Conservation (phyloP, 805 yeast genomes). For the Debaryomyces castellii region DNA sequence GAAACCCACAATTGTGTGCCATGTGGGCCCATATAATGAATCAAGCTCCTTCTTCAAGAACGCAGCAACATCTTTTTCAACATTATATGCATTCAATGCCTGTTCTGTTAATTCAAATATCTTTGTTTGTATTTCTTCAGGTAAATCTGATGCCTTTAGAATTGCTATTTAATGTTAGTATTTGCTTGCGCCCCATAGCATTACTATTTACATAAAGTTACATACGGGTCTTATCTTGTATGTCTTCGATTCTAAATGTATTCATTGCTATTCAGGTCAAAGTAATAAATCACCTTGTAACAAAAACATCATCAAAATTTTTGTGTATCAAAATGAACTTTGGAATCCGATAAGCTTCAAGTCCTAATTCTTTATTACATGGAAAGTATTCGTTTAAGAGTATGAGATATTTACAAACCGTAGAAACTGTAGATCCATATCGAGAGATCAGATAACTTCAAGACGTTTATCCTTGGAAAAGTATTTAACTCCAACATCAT, state of each 20-base stretch:
- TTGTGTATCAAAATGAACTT: background rate
- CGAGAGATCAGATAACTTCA: too few relatives aligned
- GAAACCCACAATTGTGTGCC: slow-evolving; percentile 83
- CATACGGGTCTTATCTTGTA: slow-evolving; percentile 9
- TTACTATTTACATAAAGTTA: background rate
- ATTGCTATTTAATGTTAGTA: slow-evolving; percentile 29
- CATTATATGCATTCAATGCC: slow-evolving; percentile 42
- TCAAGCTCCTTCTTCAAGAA: slow-evolving; percentile 67
- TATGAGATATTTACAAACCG: too few relatives aligned
- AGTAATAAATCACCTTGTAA: background rate
- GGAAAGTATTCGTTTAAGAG: too few relatives aligned
- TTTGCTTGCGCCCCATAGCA: background rate
- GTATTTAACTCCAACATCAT: too few relatives aligned
- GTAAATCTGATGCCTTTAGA: slow-evolving; percentile 43
- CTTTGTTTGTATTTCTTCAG: slow-evolving; percentile 52
- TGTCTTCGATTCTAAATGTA: slow-evolving; percentile 4
- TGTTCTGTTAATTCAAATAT: slow-evolving; percentile 48
- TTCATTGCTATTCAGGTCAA: background rate
- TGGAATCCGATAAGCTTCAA: too few relatives aligned
- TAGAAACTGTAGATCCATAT: too few relatives aligned
- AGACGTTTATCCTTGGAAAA: too few relatives aligned
- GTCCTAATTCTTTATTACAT: too few relatives aligned
- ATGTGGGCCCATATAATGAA: slow-evolving; percentile 61
- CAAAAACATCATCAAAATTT: background rate
- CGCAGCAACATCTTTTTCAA: slow-evolving; percentile 66